Conservation (phyloP, 345 rosid genomes). For the Heritiera littoralis region DNA sequence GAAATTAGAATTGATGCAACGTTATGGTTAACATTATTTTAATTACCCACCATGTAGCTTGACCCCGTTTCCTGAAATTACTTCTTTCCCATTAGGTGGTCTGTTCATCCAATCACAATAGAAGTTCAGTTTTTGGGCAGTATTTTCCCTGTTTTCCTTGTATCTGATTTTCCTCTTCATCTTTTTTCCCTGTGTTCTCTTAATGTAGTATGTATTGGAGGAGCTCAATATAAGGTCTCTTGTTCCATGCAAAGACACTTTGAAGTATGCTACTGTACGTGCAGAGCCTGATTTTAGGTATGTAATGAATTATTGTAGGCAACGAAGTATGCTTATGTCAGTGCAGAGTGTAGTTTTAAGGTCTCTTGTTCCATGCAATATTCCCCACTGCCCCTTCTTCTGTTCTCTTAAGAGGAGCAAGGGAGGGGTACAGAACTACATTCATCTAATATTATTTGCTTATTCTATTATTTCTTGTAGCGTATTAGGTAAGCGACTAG, state of each 20-base stretch:
- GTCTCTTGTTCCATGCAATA: neutral
- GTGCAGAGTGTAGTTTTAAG: neutral
- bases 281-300: constrained; percentile 99
- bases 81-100: neutral
- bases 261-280: constrained; percentile 82
- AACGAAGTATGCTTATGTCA: neutral
- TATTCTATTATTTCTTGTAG: constrained; percentile 40
- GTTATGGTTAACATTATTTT: neutral
- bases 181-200: neutral
- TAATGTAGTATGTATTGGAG: constrained; percentile 77
- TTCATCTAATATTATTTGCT: constrained; percentile 4
- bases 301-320: neutral
- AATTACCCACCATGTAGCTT: neutral
- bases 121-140: neutral
- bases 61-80: neutral
- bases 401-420: neutral
- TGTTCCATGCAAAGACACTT: constrained; percentile 72
- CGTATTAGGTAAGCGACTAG: constrained; percentile 85
- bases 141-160: neutral
- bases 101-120: neutral
- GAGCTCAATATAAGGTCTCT: constrained; percentile 88
- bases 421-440: neutral
- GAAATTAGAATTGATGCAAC: neutral
- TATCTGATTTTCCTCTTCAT: neutral
- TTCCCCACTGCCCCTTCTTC: neutral